phyloP scores from a whole-genome alignment of 2,329 filamentous ascomycete species.

The Talaromyces atroroseus region DNA sequence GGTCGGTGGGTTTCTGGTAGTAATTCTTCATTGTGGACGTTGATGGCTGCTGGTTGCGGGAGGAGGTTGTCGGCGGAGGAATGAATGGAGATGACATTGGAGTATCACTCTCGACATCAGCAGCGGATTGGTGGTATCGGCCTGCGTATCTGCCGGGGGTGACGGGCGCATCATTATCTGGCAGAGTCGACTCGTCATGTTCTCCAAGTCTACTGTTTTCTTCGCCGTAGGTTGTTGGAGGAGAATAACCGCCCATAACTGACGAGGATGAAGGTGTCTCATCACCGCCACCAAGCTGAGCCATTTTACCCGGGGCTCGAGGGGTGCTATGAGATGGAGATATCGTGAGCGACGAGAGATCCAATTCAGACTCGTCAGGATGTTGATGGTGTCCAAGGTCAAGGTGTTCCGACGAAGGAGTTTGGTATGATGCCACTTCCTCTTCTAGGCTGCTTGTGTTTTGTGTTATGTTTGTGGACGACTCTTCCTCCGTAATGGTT shows the following conservation, averaged over 20 bases:
- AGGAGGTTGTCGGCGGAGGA: conserved; percentile 41
- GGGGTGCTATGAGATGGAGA: conserved; percentile 46
- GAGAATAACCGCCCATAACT: conserved; percentile 37
- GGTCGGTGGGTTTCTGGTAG: conserved; percentile 51
- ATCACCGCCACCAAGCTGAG: conserved; percentile 28
- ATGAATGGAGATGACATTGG: conserved; percentile 55
- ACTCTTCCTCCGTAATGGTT: conserved; percentile 40
- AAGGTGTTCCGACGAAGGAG: conserved; percentile 32
- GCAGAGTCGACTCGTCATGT: conserved; percentile 33
- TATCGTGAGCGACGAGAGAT: conserved; percentile 39
- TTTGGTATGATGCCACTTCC: conserved; percentile 33
- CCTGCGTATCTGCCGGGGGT: conserved; percentile 30
- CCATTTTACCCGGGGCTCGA: conserved; percentile 19
- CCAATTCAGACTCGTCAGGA: conserved; percentile 38
- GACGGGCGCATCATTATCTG: conserved; percentile 27
- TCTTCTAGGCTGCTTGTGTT: conserved; percentile 27
- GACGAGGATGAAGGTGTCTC: conserved; percentile 47
- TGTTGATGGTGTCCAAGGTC: conserved; percentile 21
- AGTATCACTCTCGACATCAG: conserved; percentile 40
- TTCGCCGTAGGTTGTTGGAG: conserved; percentile 33
- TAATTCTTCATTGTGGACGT: conserved; percentile 32
- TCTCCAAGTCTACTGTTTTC: conserved; percentile 42
- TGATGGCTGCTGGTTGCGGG: conserved; percentile 17
- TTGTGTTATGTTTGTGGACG: conserved; percentile 51
- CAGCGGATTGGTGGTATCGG: conserved; percentile 42